phyloP scores from a whole-genome alignment of 305 asterid species.

The Striga hermonthica region DNA sequence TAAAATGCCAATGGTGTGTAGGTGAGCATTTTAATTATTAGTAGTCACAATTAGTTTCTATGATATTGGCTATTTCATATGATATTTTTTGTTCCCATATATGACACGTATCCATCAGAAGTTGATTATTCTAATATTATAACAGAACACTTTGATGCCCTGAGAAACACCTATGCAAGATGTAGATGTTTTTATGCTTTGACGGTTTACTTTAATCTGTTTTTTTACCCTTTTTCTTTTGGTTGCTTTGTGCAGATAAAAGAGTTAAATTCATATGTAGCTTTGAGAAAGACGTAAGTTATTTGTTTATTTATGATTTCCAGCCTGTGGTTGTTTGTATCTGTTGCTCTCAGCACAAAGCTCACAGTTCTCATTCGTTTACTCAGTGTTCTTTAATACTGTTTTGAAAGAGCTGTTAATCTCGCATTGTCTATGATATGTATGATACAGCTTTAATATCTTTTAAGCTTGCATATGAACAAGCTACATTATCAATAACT shows the following conservation, averaged over 20 bases:
- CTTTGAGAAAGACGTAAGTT: slow-evolving; percentile 91
- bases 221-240: background rate
- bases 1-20: slow-evolving; percentile 8
- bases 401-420: background rate
- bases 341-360: slow-evolving; percentile 5
- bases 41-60: slow-evolving; percentile 4
- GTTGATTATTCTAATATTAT: slow-evolving; percentile 9
- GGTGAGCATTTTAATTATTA: background rate
- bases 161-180: slow-evolving; percentile 6
- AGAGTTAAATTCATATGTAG: slow-evolving; percentile 91
- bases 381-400: background rate
- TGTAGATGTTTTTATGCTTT: background rate
- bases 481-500: background rate
- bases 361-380: slow-evolving; percentile 3
- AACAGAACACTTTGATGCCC: slow-evolving; percentile 7
- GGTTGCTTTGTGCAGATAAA: slow-evolving; percentile 64
- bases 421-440: background rate
- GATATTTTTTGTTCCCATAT: slow-evolving; percentile 12
- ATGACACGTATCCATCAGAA: slow-evolving; percentile 21
- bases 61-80: slow-evolving; percentile 15
- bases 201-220: background rate
- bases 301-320: slow-evolving; percentile 3
- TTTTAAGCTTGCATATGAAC: background rate
- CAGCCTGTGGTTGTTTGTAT: slow-evolving; percentile 22
- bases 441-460: background rate